Conservation (phyloP, 805 yeast species). For the Tetrapisispora phaffii region DNA sequence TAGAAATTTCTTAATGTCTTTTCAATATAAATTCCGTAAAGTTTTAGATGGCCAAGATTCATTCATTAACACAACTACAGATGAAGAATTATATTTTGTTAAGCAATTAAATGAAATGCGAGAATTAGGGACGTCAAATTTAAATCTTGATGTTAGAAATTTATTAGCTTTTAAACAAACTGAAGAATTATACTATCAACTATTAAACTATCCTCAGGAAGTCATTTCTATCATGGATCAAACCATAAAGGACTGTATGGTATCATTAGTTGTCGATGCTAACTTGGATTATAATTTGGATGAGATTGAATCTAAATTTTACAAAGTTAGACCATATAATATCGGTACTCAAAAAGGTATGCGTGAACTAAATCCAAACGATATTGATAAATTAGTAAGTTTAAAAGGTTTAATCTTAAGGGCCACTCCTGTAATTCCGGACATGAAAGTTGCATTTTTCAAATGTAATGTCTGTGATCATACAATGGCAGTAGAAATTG, state of each 20-base stretch:
- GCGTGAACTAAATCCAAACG: slow-evolving; percentile 89
- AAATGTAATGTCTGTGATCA: slow-evolving; percentile 92
- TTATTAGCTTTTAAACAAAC: slow-evolving; percentile 67
- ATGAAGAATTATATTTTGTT: slow-evolving; percentile 66
- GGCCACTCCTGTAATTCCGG: slow-evolving; percentile 87
- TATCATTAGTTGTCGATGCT: slow-evolving; percentile 54
- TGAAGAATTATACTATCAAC: slow-evolving; percentile 70
- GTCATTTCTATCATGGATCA: slow-evolving; percentile 97
- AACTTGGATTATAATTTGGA: slow-evolving; percentile 41
- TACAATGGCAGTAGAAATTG: slow-evolving; percentile 83
- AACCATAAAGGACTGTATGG: slow-evolving; percentile 81
- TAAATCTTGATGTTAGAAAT: slow-evolving; percentile 78
- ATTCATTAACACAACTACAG: slow-evolving; percentile 39
- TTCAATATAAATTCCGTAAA: slow-evolving; percentile 67
- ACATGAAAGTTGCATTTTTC: slow-evolving; percentile 95
- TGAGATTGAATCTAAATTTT: slow-evolving; percentile 70
- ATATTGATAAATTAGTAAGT: slow-evolving; percentile 84
- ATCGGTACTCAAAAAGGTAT: slow-evolving; percentile 66
- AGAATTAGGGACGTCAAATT: slow-evolving; percentile 66
- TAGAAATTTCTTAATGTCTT: slow-evolving; percentile 73
- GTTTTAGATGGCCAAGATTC: slow-evolving; percentile 31
- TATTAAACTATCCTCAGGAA: slow-evolving; percentile 91
- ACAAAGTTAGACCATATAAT: slow-evolving; percentile 84
- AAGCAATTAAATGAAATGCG: slow-evolving; percentile 66
- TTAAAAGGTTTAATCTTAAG: slow-evolving; percentile 86